These are phyloP conservation scores for Periconia sp. DNA, from an alignment of 2,329 filamentous ascomycete species.

Conservation along the genomic window DNA sequence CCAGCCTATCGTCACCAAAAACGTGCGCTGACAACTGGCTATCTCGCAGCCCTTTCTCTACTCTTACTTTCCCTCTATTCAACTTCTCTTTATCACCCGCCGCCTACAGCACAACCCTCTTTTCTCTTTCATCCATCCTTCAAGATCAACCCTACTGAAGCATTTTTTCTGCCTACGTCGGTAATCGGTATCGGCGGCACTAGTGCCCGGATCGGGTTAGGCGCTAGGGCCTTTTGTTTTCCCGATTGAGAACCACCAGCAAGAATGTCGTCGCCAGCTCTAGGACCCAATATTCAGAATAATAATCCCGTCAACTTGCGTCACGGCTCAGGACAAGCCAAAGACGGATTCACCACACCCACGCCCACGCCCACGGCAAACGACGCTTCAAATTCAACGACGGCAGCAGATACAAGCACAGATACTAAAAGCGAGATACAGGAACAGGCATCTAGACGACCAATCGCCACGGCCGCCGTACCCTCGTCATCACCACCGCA, in stretches of 20 bases:
- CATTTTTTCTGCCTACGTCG: too few relatives aligned
- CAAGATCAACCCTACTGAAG: too few relatives aligned
- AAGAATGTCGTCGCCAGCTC: constrained; percentile 2
- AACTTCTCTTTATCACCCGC: neutral
- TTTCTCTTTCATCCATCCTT: neutral
- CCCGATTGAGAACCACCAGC: neutral
- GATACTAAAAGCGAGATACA: neutral
- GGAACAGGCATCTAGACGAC: neutral
- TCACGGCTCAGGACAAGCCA: too few relatives aligned
- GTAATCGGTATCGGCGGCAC: too few relatives aligned
- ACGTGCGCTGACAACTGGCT: neutral
- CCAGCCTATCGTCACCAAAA: neutral
- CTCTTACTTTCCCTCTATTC: neutral
- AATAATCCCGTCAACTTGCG: too few relatives aligned
- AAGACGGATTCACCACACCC: too few relatives aligned
- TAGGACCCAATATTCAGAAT: too few relatives aligned
- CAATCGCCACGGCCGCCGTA: neutral
- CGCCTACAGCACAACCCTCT: neutral
- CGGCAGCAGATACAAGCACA: neutral
- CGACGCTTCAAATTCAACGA: too few relatives aligned
- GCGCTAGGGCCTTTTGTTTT: neutral
- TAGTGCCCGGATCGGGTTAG: neutral
- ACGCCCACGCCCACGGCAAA: too few relatives aligned
- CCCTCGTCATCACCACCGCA: constrained; percentile 1
- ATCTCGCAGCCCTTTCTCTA: neutral